Conservation (phyloP, 768 basidiomycete genomes). For the Infundibulicybe gibba region DNA sequence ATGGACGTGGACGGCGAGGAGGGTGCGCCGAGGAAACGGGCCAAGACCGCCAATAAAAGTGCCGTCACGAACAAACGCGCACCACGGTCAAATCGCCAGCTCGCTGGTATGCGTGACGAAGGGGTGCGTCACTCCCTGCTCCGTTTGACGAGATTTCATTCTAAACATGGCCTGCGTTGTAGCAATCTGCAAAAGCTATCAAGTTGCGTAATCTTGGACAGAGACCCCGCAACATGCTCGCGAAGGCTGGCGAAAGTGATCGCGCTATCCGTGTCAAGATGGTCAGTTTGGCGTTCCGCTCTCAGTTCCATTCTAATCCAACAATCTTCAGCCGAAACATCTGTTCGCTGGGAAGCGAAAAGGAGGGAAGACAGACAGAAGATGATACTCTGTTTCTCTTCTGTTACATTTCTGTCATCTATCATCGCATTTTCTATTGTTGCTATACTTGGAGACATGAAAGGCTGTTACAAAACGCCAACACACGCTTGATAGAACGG, state of each 20-base stretch:
- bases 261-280: conserved; percentile 79
- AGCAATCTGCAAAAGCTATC: conserved; percentile 81
- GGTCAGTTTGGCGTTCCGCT: conserved; percentile 40
- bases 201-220: conserved; percentile 86
- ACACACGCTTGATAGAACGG: conserved; percentile 15
- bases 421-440: conserved; percentile 10
- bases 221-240: conserved; percentile 81
- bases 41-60: conserved; percentile 59
- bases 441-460: conserved; percentile 4
- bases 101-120: conserved; percentile 77
- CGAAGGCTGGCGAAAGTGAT: conserved; percentile 90
- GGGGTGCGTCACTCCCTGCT: conserved; percentile 40
- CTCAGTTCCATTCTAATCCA: conserved; percentile 6
- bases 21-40: conserved; percentile 51
- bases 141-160: conserved; percentile 2
- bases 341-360: conserved; percentile 84
- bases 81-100: conserved; percentile 69
- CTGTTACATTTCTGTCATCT: conserved; percentile 2
- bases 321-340: conserved; percentile 70
- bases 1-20: conserved; percentile 50
- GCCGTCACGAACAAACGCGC: conserved; percentile 45
- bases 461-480: not conserved
- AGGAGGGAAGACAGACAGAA: conserved; percentile 76
- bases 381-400: conserved; percentile 32
- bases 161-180: conserved; percentile 6